A percentile compares a stretch with the other conserved stretches of the same genome.
These are phyloP conservation scores for Cryptococcus sp. DNA, from an alignment of 1,284 basidiomycete genomes.

Conservation along the genomic window DNA sequence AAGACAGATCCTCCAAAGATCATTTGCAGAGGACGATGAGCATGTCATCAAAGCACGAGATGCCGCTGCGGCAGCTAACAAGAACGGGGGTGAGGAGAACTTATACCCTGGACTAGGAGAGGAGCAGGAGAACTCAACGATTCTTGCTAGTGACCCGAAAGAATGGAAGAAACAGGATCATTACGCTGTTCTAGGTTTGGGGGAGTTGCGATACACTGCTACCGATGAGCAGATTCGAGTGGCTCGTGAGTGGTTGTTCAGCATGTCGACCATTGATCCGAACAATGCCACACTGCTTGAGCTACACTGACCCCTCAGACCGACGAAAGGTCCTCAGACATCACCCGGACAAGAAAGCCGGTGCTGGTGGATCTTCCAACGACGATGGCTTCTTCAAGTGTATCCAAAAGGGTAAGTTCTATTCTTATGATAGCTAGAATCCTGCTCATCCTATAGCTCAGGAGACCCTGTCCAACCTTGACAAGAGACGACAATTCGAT, in stretches of 20 bases:
- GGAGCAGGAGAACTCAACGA: constrained; percentile 72
- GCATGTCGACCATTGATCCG: not conserved
- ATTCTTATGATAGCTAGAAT: not conserved
- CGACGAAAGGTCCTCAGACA: constrained; percentile 99
- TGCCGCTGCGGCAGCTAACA: constrained; percentile 56
- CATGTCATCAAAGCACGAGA: constrained; percentile 41
- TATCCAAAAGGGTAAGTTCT: constrained; percentile 68
- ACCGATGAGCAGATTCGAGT: constrained; percentile 91
- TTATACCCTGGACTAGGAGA: constrained; percentile 90
- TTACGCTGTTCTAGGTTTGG: constrained; percentile 92
- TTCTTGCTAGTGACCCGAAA: constrained; percentile 81
- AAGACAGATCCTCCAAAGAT: constrained; percentile 65
- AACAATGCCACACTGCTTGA: not conserved
- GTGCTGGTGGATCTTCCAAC: constrained; percentile 57
- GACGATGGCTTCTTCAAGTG: constrained; percentile 99
- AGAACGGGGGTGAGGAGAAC: constrained; percentile 56
- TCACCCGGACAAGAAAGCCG: constrained; percentile 97
- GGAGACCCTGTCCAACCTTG: constrained; percentile 81
- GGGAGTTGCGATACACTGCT: constrained; percentile 81
- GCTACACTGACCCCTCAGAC: constrained; percentile 54
- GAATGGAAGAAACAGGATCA: constrained; percentile 99
- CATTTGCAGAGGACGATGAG: constrained; percentile 73
- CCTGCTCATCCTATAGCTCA: constrained; percentile 53
- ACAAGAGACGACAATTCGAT: constrained; percentile 92
- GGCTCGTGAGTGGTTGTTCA: constrained; percentile 64